These are phyloP conservation scores for Colletotrichum karsti DNA, from an alignment of 2,329 filamentous ascomycete species.

Conservation along the genomic window DNA sequence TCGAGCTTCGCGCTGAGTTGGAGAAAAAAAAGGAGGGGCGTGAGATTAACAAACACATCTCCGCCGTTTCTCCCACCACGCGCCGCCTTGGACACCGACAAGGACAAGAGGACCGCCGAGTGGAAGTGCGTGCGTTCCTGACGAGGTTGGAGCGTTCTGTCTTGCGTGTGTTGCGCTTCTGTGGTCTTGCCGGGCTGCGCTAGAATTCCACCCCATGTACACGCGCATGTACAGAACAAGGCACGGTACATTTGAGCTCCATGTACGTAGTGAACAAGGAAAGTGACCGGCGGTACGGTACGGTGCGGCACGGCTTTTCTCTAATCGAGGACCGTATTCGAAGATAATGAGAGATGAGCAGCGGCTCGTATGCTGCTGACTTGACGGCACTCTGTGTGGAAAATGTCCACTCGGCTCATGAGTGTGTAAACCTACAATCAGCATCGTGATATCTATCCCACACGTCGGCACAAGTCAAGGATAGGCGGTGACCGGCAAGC, in stretches of 20 bases:
- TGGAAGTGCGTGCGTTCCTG: constrained; percentile 17
- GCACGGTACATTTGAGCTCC: not conserved
- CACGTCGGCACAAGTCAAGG: not conserved
- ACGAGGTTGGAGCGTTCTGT: not conserved
- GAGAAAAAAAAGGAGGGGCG: not conserved
- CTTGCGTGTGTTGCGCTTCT: not conserved
- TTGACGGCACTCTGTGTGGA: no score
- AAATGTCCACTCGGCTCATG: not conserved
- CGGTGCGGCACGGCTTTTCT: not conserved
- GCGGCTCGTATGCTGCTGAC: no score
- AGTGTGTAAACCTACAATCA: not conserved
- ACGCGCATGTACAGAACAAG: not conserved
- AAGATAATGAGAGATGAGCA: not conserved
- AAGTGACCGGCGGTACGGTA: not conserved
- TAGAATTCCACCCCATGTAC: not conserved
- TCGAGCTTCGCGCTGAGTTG: not conserved
- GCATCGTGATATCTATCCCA: not conserved
- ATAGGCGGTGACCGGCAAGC: constrained; percentile 16
- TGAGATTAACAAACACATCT: not conserved
- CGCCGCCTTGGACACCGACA: constrained; percentile 13
- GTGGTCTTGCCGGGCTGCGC: not conserved
- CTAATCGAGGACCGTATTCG: not conserved
- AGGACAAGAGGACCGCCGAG: not conserved
- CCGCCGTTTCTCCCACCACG: constrained; percentile 22
- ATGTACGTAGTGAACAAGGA: not conserved